Conservation (phyloP, 495 filamentous ascomycete genomes). For the Podospora pseudocomata region DNA sequence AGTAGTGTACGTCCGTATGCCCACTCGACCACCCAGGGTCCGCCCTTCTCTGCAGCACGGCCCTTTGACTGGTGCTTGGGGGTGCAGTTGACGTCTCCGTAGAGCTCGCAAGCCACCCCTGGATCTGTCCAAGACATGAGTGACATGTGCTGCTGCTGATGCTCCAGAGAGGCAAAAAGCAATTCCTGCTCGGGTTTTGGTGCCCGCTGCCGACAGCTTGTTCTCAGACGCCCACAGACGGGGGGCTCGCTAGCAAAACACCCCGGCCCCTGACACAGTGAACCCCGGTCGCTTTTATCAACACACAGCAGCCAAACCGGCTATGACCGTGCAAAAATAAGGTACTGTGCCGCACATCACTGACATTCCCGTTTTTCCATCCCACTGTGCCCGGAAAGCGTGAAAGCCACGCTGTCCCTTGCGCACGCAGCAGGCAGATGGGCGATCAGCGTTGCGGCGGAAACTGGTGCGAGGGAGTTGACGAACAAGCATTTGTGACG, state of each 20-base stretch:
- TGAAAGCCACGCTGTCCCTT: slow-evolving; percentile 7
- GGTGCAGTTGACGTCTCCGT: slow-evolving; percentile 12
- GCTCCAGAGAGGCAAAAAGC: slow-evolving; percentile 3
- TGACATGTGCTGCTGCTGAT: too few species aligned
- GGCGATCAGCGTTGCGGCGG: not conserved
- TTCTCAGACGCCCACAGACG: slow-evolving; percentile 13
- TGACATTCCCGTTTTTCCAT: slow-evolving; percentile 26
- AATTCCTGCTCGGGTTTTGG: slow-evolving; percentile 10
- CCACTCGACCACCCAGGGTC: not conserved
- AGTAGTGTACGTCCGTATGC: slow-evolving; percentile 3
- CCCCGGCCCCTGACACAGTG: slow-evolving; percentile 23
- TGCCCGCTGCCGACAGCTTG: slow-evolving; percentile 8
- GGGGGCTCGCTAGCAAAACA: slow-evolving; percentile 14
- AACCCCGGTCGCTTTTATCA: slow-evolving; percentile 8
- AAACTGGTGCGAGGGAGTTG: not conserved
- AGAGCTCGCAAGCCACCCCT: slow-evolving; percentile 27
- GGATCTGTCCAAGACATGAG: slow-evolving; percentile 20
- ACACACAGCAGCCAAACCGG: slow-evolving; percentile 16
- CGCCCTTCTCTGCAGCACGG: not conserved
- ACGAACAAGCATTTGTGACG: not conserved
- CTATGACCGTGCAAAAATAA: slow-evolving; percentile 25
- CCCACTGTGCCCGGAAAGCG: slow-evolving; percentile 12
- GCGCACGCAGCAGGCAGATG: slow-evolving; percentile 4
- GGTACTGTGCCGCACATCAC: slow-evolving; percentile 25
- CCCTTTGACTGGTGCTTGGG: not conserved